Evolutionary conservation across 2,329 filamentous ascomycete species (phyloP), one percentile per base, ranked within the genome.

Genomic region (Hypoxylon sp.): DNA sequence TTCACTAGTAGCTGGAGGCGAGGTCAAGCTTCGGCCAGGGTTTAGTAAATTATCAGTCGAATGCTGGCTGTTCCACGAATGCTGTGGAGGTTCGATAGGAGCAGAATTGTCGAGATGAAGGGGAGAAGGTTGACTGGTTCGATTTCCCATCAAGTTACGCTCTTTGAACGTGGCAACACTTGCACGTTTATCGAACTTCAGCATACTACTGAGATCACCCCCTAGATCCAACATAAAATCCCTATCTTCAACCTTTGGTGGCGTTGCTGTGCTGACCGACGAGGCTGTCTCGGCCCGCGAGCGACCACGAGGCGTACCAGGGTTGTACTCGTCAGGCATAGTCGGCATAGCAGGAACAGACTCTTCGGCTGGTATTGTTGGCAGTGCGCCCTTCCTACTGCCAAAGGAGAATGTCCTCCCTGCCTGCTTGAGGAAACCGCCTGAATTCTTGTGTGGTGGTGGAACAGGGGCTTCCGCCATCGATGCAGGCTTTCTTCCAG

Each of bases 341-440:
- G 57, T 21, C 14, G 80, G 77, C 23, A 84, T 71, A 2, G 84
- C 82, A 17, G 78, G 81, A 14, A 78, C 70, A 13, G 79, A 75
- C 30, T 83, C 78, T 25, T 79, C 77, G 11, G 77, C 75, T 13
- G 81, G 77, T 38, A 78, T 75, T 5, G 79, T 71, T 4, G 80
- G 75, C 17, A 80, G 57, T 2, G 70, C 38, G 50, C 81, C 76
- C 73, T 87, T 89, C 75, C 87, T 88, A 68, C 82, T 83, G 23
- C 86, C 87, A 74, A 89, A 89, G 2, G 87, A 89, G 71, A 89
- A 89, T 0, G 87, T 88, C 53, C 87, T 83, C 9, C 85, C 84
- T 43, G 86, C 87, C 67, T 86, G 81, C 67, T 85, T 86, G 53
- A 89, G 76, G 58, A 89, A 87, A 34, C 84, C 82, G 53, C 79